These are phyloP conservation scores for Sporothrix schenckii DNA, from an alignment of 2,329 filamentous ascomycete genomes.

Conservation along the genomic window DNA sequence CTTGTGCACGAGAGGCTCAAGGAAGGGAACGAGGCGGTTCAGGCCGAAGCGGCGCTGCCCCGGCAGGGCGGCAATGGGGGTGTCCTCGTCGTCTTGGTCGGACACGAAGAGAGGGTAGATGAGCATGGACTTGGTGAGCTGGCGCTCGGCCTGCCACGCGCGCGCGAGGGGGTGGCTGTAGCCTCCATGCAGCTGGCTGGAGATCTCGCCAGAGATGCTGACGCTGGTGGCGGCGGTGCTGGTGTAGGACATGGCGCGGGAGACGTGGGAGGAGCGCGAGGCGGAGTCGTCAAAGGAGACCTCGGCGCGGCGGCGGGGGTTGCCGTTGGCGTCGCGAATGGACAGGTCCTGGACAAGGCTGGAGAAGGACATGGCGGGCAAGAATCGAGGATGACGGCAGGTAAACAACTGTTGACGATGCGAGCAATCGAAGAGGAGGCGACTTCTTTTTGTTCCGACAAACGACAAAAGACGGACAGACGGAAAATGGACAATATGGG, in stretches of 20 bases:
- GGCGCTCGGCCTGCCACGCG: conserved; percentile 80
- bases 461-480: neutral
- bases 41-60: conserved; percentile 87
- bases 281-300: conserved; percentile 60
- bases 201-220: conserved; percentile 74
- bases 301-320: conserved; percentile 53
- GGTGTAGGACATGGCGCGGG: conserved; percentile 65
- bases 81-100: conserved; percentile 90
- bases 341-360: conserved; percentile 67
- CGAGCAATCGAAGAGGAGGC: neutral
- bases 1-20: conserved; percentile 84
- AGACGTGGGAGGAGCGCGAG: conserved; percentile 64
- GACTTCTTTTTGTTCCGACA: neutral
- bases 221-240: conserved; percentile 69
- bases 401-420: neutral
- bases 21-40: conserved; percentile 81
- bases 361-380: conserved; percentile 63
- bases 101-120: conserved; percentile 98
- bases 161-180: conserved; percentile 79
- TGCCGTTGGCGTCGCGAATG: conserved; percentile 56
- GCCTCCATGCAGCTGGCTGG: conserved; percentile 79
- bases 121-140: conserved; percentile 94
- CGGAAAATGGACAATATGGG: neutral
- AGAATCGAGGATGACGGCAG: neutral
- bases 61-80: conserved; percentile 84